phyloP scores from a whole-genome alignment of 495 filamentous ascomycete species.

The Penicillium tannophilum region DNA sequence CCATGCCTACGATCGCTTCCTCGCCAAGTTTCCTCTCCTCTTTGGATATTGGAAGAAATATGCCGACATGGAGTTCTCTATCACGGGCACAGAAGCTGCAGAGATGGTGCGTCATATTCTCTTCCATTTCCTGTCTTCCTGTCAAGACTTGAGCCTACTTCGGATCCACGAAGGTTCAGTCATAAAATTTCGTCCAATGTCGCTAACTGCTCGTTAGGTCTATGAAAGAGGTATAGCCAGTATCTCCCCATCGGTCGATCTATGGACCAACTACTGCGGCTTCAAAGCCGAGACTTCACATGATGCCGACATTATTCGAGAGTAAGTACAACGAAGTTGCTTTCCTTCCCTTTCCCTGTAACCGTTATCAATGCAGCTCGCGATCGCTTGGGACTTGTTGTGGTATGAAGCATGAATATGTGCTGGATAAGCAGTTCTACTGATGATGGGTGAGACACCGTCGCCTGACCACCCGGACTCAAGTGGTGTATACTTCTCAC shows the following conservation, averaged over 20 bases:
- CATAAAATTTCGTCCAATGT: conserved; percentile 10
- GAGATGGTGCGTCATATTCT: conserved; percentile 73
- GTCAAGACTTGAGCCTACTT: not conserved
- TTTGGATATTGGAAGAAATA: conserved; percentile 99
- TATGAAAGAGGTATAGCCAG: conserved; percentile 95
- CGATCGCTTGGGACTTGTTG: conserved; percentile 38
- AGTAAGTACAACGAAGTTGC: conserved; percentile 82
- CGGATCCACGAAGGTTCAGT: not conserved
- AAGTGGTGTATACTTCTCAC: conserved; percentile 57
- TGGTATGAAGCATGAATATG: conserved; percentile 29
- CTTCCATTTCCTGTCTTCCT: not conserved
- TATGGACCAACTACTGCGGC: conserved; percentile 95
- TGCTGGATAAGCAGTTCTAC: conserved; percentile 34
- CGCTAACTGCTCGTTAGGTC: conserved; percentile 54
- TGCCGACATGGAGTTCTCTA: conserved; percentile 95
- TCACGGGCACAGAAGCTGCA: conserved; percentile 94
- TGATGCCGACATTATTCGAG: conserved; percentile 92
- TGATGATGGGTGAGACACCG: conserved; percentile 58
- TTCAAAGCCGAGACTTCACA: conserved; percentile 98
- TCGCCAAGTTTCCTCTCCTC: conserved; percentile 91
- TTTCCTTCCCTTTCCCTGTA: conserved; percentile 65
- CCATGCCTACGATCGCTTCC: conserved; percentile 85
- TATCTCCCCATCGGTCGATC: conserved; percentile 88
- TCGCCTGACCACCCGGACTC: conserved; percentile 43
- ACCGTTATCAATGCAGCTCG: conserved; percentile 45